These are phyloP conservation scores for Acanthamoeba healyi DNA, from an alignment of 208 protist genomes.

Conservation along the genomic window DNA sequence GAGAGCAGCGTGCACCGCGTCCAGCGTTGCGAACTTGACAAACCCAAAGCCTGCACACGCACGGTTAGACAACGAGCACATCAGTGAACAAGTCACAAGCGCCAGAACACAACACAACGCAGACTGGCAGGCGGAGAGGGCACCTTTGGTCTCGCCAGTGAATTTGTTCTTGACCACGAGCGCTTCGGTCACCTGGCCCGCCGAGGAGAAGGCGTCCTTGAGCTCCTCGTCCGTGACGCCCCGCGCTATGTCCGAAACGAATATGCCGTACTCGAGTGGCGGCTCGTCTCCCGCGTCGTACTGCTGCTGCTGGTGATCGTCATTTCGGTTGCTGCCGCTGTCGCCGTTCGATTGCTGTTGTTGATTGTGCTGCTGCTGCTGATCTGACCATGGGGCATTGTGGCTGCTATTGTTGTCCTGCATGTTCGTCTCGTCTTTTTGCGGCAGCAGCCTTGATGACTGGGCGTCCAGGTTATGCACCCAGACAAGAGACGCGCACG, in stretches of 20 bases:
- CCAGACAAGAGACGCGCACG: too few species aligned
- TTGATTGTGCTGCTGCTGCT: too few species aligned
- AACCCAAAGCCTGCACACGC: constrained; percentile 80
- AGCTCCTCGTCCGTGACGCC: constrained; percentile 79
- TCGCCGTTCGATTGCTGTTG: too few species aligned
- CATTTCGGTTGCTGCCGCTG: not conserved
- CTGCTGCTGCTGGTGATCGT: not conserved
- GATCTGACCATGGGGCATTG: too few species aligned
- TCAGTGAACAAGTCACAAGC: too few species aligned
- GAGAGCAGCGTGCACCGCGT: constrained; percentile 47
- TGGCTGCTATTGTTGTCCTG: too few species aligned
- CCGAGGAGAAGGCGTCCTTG: constrained; percentile 78
- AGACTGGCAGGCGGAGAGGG: not conserved
- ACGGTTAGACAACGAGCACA: not conserved
- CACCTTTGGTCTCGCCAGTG: constrained; percentile 81
- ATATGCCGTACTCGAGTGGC: constrained; percentile 23
- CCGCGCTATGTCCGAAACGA: constrained; percentile 78
- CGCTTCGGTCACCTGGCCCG: constrained; percentile 77
- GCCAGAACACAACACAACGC: not conserved
- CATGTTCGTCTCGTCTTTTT: too few species aligned
- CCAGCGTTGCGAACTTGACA: constrained; percentile 74
- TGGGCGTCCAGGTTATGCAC: too few species aligned
- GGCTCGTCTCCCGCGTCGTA: not conserved
- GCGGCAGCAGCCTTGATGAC: too few species aligned
- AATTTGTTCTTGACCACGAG: constrained; percentile 83